Evolutionary conservation across 345 rosid species (phyloP).

Genomic region (Fremontodendron californicum): DNA sequence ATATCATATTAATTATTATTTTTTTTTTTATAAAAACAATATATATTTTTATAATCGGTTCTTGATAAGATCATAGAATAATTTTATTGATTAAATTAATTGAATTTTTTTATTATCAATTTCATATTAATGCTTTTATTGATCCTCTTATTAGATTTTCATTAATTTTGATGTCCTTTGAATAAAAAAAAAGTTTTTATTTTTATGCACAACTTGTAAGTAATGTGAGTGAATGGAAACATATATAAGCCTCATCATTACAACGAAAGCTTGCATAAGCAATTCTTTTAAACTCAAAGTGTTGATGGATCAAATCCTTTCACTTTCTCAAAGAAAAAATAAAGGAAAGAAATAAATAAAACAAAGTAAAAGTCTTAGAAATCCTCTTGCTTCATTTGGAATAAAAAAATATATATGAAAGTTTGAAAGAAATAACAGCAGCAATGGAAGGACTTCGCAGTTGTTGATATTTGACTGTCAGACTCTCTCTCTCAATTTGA

Average conservation of each 20-base stretch:
- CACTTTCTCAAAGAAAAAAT: neutral
- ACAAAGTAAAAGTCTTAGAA: neutral
- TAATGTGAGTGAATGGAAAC: neutral
- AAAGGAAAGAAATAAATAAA: neutral
- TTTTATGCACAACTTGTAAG: neutral
- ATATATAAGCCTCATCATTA: neutral
- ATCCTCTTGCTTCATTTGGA: slow-evolving; percentile 1
- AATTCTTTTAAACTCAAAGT: neutral
- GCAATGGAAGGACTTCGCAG: neutral
- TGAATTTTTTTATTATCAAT: neutral
- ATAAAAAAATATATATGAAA: neutral
- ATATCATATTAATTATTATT: too few relatives aligned
- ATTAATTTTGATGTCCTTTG: neutral
- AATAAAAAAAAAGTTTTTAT: neutral
- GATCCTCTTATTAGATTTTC: neutral
- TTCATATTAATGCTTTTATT: neutral
- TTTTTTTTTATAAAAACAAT: too few relatives aligned
- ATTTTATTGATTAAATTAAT: neutral
- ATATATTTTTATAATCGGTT: neutral
- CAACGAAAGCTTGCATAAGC: neutral
- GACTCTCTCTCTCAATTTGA: neutral
- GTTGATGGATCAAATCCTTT: neutral
- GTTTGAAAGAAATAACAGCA: neutral
- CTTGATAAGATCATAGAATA: neutral
- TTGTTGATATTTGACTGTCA: slow-evolving; percentile 1